These are phyloP conservation scores for Cryptosporidium felis DNA, from an alignment of 169 alveolate genomes.

Conservation along the genomic window DNA sequence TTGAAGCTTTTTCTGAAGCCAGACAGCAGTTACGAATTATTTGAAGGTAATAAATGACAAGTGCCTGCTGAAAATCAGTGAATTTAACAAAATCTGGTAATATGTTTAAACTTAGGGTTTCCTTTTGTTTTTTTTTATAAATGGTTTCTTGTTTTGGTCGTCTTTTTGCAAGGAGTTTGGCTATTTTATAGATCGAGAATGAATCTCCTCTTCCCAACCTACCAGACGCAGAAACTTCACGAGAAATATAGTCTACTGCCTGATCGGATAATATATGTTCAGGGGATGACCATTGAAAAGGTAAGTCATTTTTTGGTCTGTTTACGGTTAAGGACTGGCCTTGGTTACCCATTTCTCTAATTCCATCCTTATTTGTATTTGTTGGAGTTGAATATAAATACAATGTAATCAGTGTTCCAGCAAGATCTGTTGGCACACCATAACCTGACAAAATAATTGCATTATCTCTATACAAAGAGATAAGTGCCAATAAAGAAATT, in stretches of 20 bases:
- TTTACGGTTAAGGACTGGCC: slow-evolving; percentile 4
- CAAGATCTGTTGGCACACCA: slow-evolving; percentile 62
- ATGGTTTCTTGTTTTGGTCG: not conserved
- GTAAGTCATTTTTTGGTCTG: slow-evolving; percentile 12
- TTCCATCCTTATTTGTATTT: slow-evolving; percentile 1
- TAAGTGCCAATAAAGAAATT: slow-evolving; percentile 32
- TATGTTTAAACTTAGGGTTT: slow-evolving; percentile 8
- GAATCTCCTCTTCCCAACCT: slow-evolving; percentile 45
- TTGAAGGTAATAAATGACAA: slow-evolving; percentile 17
- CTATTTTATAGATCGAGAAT: slow-evolving; percentile 43
- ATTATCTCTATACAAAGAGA: slow-evolving; percentile 30
- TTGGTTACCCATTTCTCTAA: slow-evolving; percentile 33
- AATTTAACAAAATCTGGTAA: slow-evolving; percentile 62
- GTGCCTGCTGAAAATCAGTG: slow-evolving; percentile 23
- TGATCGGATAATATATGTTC: slow-evolving; percentile 47
- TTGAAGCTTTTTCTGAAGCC: slow-evolving; percentile 43
- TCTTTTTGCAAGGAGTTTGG: slow-evolving; percentile 33
- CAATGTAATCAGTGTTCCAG: slow-evolving; percentile 35
- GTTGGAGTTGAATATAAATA: slow-evolving; percentile 56
- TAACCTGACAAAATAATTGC: slow-evolving; percentile 61
- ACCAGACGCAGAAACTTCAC: slow-evolving; percentile 33
- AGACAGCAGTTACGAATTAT: slow-evolving; percentile 51
- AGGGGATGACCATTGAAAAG: slow-evolving; percentile 28
- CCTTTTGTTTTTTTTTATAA: not conserved
- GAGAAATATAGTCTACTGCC: slow-evolving; percentile 11